These are phyloP conservation scores for Hyaloscypha bicolor DNA, from an alignment of 495 filamentous ascomycete genomes.

Conservation along the genomic window DNA sequence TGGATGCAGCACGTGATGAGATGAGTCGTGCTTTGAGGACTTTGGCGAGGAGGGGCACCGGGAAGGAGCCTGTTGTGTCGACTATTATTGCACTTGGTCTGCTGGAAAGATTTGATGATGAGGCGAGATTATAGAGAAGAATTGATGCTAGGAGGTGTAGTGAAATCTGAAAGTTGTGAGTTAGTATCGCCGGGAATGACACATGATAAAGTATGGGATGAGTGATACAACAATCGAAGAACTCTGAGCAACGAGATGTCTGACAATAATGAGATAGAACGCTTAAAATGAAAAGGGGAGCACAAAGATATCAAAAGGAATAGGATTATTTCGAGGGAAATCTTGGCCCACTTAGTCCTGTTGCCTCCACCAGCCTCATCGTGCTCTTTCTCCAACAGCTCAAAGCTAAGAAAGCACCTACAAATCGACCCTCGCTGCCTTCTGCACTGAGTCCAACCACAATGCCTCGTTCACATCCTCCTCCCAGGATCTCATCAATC, in stretches of 20 bases:
- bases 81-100: conserved; percentile 27
- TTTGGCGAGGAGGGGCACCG: conserved; percentile 25
- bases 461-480: conserved; percentile 47
- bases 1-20: not conserved
- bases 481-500: conserved; percentile 44
- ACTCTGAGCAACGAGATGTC: too few relatives aligned
- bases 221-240: too few relatives aligned
- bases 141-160: conserved; percentile 26
- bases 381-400: not conserved
- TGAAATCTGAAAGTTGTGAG: conserved; percentile 26
- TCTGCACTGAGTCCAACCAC: conserved; percentile 53
- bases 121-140: conserved; percentile 16
- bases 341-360: not conserved
- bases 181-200: not conserved
- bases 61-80: conserved; percentile 35
- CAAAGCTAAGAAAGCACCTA: conserved; percentile 25
- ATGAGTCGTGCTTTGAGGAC: conserved; percentile 27
- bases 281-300: too few relatives aligned
- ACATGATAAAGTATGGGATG: too few relatives aligned
- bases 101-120: not conserved
- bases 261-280: too few relatives aligned
- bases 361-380: not conserved
- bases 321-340: not conserved
- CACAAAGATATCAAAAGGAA: not conserved
- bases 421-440: conserved; percentile 43